Conservation (phyloP, 805 yeast genomes). For the Tetrapisispora phaffii region DNA sequence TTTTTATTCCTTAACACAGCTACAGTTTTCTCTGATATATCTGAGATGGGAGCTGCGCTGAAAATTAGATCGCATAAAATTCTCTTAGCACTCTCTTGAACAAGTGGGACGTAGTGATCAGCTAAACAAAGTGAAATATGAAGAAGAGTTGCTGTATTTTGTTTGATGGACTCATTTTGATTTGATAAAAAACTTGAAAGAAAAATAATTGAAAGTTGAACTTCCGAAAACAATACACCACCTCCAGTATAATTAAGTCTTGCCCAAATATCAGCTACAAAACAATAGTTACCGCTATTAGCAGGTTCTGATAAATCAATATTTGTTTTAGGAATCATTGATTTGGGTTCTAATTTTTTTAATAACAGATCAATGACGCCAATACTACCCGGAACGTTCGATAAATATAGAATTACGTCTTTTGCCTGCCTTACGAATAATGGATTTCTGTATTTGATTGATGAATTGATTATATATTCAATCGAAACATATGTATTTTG, state of each 20-base stretch:
- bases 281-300: constrained; percentile 45
- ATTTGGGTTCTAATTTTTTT: constrained; percentile 65
- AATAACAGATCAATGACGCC: constrained; percentile 53
- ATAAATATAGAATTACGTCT: constrained; percentile 71
- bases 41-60: constrained; percentile 44
- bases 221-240: constrained; percentile 73
- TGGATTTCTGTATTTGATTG: constrained; percentile 62
- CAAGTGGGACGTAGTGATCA: constrained; percentile 78
- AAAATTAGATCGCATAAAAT: constrained; percentile 65
- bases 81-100: constrained; percentile 76
- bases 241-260: constrained; percentile 45
- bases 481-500: constrained; percentile 64
- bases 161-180: constrained; percentile 51
- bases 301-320: constrained; percentile 27
- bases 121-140: constrained; percentile 73
- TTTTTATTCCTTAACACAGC: constrained; percentile 44
- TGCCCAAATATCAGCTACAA: constrained; percentile 61
- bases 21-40: constrained; percentile 47
- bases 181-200: constrained; percentile 69
- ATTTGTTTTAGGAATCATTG: constrained; percentile 73
- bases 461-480: constrained; percentile 57
- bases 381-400: constrained; percentile 41
- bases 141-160: constrained; percentile 58
- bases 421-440: constrained; percentile 68
- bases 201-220: constrained; percentile 79